Base-by-base conservation (phyloP, 2,329 filamentous ascomycete genomes). In the Diaporthe destruens region DNA sequence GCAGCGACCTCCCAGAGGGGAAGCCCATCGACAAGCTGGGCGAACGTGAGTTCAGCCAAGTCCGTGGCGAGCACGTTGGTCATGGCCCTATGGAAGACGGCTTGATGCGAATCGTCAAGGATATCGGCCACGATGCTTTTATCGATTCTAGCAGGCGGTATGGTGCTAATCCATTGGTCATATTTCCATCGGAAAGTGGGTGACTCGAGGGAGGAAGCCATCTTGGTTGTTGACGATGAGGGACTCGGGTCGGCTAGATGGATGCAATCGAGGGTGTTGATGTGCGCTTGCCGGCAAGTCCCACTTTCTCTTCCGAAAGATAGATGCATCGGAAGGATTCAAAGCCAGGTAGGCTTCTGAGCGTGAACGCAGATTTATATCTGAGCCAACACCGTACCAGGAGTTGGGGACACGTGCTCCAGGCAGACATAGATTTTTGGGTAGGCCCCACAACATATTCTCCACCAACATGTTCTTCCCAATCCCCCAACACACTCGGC, bases 131-230 rank as follows among this genome's bases (percentile, higher is more conserved):
- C 36, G 6, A 16, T 44, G 36, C n/a, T 59, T 29, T 29, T 18
- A 1, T 59, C 56, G 8, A 59, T 44, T 2, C 12, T 20, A 0
- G 18, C 14, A 11, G 56, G 56, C 6, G 12, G 56, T 6, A 14
- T 36, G 3, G 56, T 59, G 7, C 14, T 44, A 14, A 29, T 8
- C 56, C 56, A 59, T 44, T 6, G n/a, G 36, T 59, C 56, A 5
- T 23, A 36, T 44, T 29, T 59, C 36, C 56, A 59, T 9, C 23
- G 56, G 6, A 56, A 59, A 20, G 56, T 59, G 7, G 36, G 36
- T 44, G 56, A 59, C 36, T 59, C 36, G 3, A 59, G 56, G 36
- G 56, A 59, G 11, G 56, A 59, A 16, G 54, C 54, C 54, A 56
- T 56, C 9, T 36, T 36, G 16, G 16, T 23, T 56, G n/a, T 32